Evolutionary conservation across 306 rosid species (phyloP), one percentile per base, ranked within the genome.

Genomic region (Inga laurina): DNA sequence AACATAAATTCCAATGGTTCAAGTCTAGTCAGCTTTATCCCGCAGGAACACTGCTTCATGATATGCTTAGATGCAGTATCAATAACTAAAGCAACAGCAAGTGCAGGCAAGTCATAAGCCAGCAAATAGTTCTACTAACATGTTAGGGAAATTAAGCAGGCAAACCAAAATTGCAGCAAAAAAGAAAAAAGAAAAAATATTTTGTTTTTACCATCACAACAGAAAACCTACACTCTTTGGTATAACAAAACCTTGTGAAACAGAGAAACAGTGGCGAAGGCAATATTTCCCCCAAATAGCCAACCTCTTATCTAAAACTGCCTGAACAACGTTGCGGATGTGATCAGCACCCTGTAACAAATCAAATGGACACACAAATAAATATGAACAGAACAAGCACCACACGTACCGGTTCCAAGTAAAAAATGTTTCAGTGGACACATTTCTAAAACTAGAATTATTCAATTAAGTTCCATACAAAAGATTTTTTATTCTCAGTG

Each of bases 251-350:
- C 94, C 94, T 61, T 79, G 84, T 2, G 98, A 97, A 74, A 92
- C 92, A 72, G 89, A 62, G 76, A 96, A 96, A 81, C 94, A 92
- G 83, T 92, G 93, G 16, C 54, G 82, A 62, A 87, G 92, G 81
- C 94, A 89, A 70, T 89, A 91, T 70, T 87, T 83, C 91, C 92
- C 98, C 99, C 99, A 96, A 88, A 86, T 83, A 43, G 81, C 80
- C 22, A 96, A 85, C 82, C 89, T 84, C 81, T 87, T 87, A 83
- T 90, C 93, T 85, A 92, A 76, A 78, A 80, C 90, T 21, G 90
- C 92, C 62, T 91, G 92, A 81, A 92, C 84, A 64, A 48, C 71
- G 5, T 79, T 52, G 30, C 86, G 92, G 75, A 91, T 73, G 10
- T 76, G 45, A 82, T 85, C 85, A 43, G 91, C 75, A 22, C 95